Base-by-base conservation (phyloP, 2,329 filamentous ascomycete genomes). In the Penicillium sclerotiorum region DNA sequence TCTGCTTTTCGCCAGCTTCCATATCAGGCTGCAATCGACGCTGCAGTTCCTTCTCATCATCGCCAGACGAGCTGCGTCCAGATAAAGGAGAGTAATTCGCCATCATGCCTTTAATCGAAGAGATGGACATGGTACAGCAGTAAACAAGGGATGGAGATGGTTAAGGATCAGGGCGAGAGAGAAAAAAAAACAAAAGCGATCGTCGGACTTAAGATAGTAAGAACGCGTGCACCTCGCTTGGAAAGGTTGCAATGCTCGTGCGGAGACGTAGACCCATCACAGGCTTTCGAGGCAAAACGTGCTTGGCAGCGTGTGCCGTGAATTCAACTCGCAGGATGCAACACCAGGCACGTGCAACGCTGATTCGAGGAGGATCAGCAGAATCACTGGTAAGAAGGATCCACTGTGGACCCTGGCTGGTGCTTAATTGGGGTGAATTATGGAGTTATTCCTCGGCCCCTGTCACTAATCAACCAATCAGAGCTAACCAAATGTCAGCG, bases 121-220 rank as follows among this genome's bases (percentile, higher is more conserved):
- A 57, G 28, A 70, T 52, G n/a, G 66, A 69, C 66, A 70, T 69
- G 35, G 8, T n/a, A n/a, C n/a, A n/a, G n/a, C n/a, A n/a, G n/a
- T 20, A 23, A 42, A 45, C 46, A 48, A 44, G 37, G 37, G 35
- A 52, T 40, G 36, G 30, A 45, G 45, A 43, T 45, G 35, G 45
- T 21, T 15, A 39, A 40, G 38, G 28, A 39, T 17, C 41, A 23
- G 18, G 33, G 15, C 35, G 30, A 44, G 27, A 48, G 37, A 36
- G 6, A 15, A 45, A 36, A 22, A 38, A 23, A 32, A 35, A 43
- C 42, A 21, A 32, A 21, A 32, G n/a, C 30, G 39, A 39, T 21
- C 2, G 37, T 12, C 30, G 22, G 27, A 20, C 39, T 52, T 53
- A 51, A 57, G 42, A 57, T 33, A n/a, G 22, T 11, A 36, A 36